These are phyloP conservation scores for Meira nashicola DNA, from an alignment of 1,284 basidiomycete species.

Conservation along the genomic window DNA sequence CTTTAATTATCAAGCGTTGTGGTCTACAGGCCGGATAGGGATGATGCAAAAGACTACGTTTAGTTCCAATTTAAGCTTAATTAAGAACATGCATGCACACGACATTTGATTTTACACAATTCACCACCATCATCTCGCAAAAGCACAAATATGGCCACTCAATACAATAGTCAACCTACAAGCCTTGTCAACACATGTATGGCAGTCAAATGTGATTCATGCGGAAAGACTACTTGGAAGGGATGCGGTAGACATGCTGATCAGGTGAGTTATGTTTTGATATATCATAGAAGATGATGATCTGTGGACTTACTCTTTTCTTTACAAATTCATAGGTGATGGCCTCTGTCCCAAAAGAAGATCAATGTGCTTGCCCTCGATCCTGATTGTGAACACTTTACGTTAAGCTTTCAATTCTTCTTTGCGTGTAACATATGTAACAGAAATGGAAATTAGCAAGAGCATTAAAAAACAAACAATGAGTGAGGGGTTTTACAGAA, in stretches of 20 bases:
- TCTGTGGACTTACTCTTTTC: not conserved
- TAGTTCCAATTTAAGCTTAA: no score
- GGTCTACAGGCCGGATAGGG: no score
- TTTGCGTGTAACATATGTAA: no score
- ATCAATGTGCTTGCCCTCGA: slow-evolving; percentile 7
- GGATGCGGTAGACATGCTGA: slow-evolving; percentile 7
- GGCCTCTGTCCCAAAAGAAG: slow-evolving; percentile 1
- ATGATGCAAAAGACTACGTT: no score
- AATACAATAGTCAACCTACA: not conserved
- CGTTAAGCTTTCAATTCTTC: no score
- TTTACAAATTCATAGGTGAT: slow-evolving; percentile 1
- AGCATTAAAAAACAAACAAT: not conserved
- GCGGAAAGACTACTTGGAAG: slow-evolving; percentile 9
- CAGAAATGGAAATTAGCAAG: not conserved
- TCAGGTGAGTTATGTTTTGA: not conserved
- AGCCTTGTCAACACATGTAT: not conserved
- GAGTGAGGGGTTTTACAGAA: not conserved
- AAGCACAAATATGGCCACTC: no score
- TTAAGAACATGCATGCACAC: no score
- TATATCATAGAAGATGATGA: not conserved
- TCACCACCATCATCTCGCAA: no score
- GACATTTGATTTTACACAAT: no score
- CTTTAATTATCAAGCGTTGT: no score
- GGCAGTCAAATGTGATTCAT: slow-evolving; percentile 6
- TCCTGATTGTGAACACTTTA: not conserved